Conservation (phyloP, 2,329 filamentous ascomycete genomes). For the Fusarium denticulatum region DNA sequence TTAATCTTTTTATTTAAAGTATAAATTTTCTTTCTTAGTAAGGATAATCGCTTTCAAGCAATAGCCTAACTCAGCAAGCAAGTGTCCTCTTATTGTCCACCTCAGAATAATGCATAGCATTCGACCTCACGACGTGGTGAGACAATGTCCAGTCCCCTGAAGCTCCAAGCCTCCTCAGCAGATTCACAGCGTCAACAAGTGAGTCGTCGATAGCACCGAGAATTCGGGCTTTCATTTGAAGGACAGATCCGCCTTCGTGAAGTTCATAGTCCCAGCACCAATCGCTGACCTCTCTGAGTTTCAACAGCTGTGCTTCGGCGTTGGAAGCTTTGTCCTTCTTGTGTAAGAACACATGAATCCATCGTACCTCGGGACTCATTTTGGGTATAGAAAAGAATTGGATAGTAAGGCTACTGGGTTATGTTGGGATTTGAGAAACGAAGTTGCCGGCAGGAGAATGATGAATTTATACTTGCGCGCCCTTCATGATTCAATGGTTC, state of each 20-base stretch:
- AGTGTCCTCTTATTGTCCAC: neutral
- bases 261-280: neutral
- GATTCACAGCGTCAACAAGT: neutral
- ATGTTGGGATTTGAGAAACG: fast-evolving
- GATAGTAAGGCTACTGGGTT: fast-evolving
- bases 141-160: neutral
- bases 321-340: neutral
- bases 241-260: neutral
- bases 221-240: neutral
- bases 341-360: neutral
- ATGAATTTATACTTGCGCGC: neutral
- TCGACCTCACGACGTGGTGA: neutral
- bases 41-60: fast-evolving
- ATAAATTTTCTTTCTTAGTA: neutral
- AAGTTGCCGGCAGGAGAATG: fast-evolving
- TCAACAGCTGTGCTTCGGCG: fast-evolving
- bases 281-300: neutral
- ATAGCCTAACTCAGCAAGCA: neutral
- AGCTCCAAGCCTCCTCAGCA: neutral
- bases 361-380: neutral
- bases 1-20: neutral
- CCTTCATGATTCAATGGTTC: neutral
- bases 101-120: too few relatives aligned
- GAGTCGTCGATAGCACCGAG: neutral
- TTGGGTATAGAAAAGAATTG: fast-evolving